Evolutionary conservation across 176 grass and related monocot species (phyloP), one percentile per base, ranked within the genome.

Genomic region (Pharus latifolius): DNA sequence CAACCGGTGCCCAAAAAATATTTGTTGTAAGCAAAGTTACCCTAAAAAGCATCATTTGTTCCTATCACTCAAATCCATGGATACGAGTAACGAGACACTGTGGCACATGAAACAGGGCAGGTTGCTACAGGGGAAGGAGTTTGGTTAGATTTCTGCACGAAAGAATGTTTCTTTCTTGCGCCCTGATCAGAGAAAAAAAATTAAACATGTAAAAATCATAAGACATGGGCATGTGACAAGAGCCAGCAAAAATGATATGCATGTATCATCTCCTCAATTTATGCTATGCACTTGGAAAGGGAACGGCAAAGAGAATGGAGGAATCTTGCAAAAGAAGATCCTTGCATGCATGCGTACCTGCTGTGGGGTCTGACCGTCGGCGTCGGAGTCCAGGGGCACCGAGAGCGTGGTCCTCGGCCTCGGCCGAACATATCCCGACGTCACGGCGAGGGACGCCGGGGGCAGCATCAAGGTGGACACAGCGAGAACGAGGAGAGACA

Each of bases 371-470:
- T 38, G 66, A 18, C 68, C 81, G 19, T 45, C 77, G 49, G 55
- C 61, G 62, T 50, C 88, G 76, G 4, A 48, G 32, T 60, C 70
- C 13, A 4, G 13, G 34, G 5, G 59, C 15, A 83, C 48, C 13
- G 71, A 63, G 48, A 91, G 50, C 41, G 72, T 52, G 31, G 29
- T 41, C 69, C 72, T 77, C 6, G 76, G 38, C 60, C 17, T 3
- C 23, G 88, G 83, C 4, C 88, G 79, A 52, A 68, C 66, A 60
- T 91, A 91, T 53, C 79, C 59, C 30, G 67, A 73, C 3, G 87
- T 79, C 20, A 61, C 75, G 69, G 75, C 75, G 53, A 73, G 18
- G 19, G 42, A 16, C 59, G 33, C 14, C 19, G 82, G 24, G 6
- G 42, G 32, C 53, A 49, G 12, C 24, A 49, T 23, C 58, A 49